These are phyloP conservation scores for Mrakia blollopis DNA, from an alignment of 768 basidiomycete genomes.

Conservation along the genomic window DNA sequence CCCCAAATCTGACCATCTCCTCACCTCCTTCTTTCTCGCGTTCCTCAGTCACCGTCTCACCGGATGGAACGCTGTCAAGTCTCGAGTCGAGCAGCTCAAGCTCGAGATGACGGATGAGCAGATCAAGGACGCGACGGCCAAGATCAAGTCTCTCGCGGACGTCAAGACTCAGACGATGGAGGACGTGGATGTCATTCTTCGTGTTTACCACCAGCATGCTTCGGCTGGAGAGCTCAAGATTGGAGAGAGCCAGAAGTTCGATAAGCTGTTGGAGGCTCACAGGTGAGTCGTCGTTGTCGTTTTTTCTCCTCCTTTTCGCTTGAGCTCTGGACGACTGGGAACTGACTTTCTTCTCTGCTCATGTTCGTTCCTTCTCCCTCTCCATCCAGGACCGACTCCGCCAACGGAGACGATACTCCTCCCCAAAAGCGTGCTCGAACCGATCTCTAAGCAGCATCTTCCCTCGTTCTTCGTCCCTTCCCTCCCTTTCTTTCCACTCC, in stretches of 20 bases:
- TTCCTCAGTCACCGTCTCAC: constrained; percentile 75
- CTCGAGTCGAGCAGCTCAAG: constrained; percentile 93
- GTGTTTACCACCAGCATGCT: constrained; percentile 92
- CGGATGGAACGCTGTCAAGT: constrained; percentile 99
- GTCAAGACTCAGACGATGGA: constrained; percentile 98
- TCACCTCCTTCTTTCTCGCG: not conserved
- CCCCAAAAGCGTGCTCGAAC: constrained; percentile 13
- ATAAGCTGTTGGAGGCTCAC: constrained; percentile 60
- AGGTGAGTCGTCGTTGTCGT: not conserved
- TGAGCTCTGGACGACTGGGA: not conserved
- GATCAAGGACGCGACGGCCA: constrained; percentile 97
- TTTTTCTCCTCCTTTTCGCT: not conserved
- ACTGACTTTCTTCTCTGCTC: not conserved
- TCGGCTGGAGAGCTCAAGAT: constrained; percentile 85
- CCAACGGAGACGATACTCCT: constrained; percentile 5
- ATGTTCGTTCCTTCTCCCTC: not conserved
- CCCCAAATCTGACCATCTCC: not conserved
- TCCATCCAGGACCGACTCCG: not conserved
- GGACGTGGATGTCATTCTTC: constrained; percentile 93
- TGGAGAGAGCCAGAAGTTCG: constrained; percentile 87
- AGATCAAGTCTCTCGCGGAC: constrained; percentile 99
- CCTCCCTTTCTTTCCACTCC: no score
- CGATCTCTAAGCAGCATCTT: not conserved
- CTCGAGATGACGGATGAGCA: constrained; percentile 81
- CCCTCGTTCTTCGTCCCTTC: not conserved